A percentile compares a stretch with the other conserved stretches of the same genome.
Conservation (phyloP, 805 yeast species). For the Millerozyma acaciae region DNA sequence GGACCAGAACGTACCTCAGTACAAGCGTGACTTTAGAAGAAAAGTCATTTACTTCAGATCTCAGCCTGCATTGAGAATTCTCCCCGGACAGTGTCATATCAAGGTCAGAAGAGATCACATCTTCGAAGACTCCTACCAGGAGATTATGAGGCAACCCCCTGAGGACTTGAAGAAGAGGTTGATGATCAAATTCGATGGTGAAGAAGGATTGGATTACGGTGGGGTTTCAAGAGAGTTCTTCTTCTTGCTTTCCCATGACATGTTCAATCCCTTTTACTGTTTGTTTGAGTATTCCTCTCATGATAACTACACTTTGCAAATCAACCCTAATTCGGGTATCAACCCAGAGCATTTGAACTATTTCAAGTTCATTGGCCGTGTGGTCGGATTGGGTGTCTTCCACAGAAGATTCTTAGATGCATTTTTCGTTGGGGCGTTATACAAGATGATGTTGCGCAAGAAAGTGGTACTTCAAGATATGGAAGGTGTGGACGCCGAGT, state of each 20-base stretch:
- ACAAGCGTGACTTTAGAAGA: slow-evolving; percentile 97
- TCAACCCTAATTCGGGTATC: slow-evolving; percentile 94
- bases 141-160: slow-evolving; percentile 97
- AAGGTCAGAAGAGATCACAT: slow-evolving; percentile 95
- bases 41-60: slow-evolving; percentile 96
- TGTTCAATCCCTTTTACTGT: slow-evolving; percentile 98
- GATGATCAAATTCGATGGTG: slow-evolving; percentile 98
- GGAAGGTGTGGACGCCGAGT: slow-evolving; percentile 98
- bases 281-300: slow-evolving; percentile 96
- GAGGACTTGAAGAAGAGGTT: slow-evolving; percentile 95
- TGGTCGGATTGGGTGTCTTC: slow-evolving; percentile 96
- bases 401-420: slow-evolving; percentile 97
- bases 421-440: slow-evolving; percentile 95
- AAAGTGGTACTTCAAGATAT: slow-evolving; percentile 93
- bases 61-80: slow-evolving; percentile 93
- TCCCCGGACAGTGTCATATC: slow-evolving; percentile 98
- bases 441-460: slow-evolving; percentile 94
- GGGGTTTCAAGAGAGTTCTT: slow-evolving; percentile 98
- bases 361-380: slow-evolving; percentile 97
- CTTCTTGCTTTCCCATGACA: slow-evolving; percentile 93
- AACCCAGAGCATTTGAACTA: slow-evolving; percentile 98
- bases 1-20: slow-evolving; percentile 98
- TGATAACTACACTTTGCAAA: slow-evolving; percentile 96
- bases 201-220: slow-evolving; percentile 99
- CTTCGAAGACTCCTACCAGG: slow-evolving; percentile 97